Base-by-base conservation (phyloP, 805 yeast species). In the Cyberlindnera japonica region DNA sequence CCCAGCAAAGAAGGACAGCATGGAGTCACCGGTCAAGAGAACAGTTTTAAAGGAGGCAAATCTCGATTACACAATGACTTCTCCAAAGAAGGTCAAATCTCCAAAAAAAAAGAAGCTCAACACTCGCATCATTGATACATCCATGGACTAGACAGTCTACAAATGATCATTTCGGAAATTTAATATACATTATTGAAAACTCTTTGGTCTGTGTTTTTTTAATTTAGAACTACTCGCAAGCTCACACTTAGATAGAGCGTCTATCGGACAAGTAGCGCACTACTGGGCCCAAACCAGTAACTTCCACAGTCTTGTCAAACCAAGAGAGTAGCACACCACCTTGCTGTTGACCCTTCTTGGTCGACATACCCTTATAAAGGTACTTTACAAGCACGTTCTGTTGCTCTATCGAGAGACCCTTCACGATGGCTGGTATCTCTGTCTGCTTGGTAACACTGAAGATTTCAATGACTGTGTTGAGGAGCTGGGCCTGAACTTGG, bases 231-330 rank as follows among this genome's bases (percentile, higher is more conserved):
- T n/a, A n/a, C n/a, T n/a, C n/a, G 14, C 11, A 25, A 13, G 11
- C 14, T 8, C 11, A 9, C 4, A 19, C 17, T 36, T 24, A 86
- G 24, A 87, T 82, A 5, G 87, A 76, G 59, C 93, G 75, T 67
- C 95, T 78, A 64, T 91, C 98, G 31, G 88, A 77, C 63, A 89
- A 72, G 62, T 79, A 89, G 53, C 96, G 79, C 37, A 85, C 85
- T 51, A 93, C 81, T 31, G 95, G 85, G 11, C 95, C 96, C 58
- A 83, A 81, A 15, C 98, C 98, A 13, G 90, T 77, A 16, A 76
- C 67, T 46, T 83, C 95, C 26, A 87, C 81, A 15, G 91, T 77
- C 64, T 88, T 89, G 52, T 91, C 97, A 59, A 83, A 87, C 99
- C 99, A 93, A 23, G 83, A 77, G 53, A 93, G 75, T 51, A 93